A percentile compares a stretch with the other conserved stretches of the same genome.
Evolutionary conservation across 305 asterid genomes (phyloP).

Genomic region (Plantago lanceolata): DNA sequence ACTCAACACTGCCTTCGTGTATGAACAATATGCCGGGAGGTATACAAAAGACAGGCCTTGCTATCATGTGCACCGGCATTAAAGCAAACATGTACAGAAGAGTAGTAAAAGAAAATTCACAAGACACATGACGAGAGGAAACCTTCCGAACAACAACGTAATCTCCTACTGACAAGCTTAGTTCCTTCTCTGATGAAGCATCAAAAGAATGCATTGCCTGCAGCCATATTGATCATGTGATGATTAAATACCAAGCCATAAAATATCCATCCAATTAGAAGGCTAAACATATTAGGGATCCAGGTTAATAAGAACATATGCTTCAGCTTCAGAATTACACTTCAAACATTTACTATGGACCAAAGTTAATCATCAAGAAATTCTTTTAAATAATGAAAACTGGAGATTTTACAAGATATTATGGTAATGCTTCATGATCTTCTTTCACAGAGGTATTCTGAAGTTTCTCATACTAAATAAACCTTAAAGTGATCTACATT

Average conservation of each 20-base stretch:
- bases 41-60: no score
- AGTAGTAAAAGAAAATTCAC: conserved; percentile 11
- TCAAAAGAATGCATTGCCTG: conserved; percentile 76
- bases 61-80: background rate
- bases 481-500: no score
- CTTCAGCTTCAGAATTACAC: conserved; percentile 3
- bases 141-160: conserved; percentile 89
- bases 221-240: conserved; percentile 16
- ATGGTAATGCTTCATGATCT: no score
- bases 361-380: no score
- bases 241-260: background rate
- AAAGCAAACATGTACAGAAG: background rate
- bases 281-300: background rate
- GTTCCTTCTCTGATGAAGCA: conserved; percentile 77
- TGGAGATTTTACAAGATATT: no score
- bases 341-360: background rate
- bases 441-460: no score
- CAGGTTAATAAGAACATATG: background rate
- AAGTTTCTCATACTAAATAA: no score
- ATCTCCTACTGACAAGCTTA: conserved; percentile 79
- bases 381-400: no score
- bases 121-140: conserved; percentile 10
- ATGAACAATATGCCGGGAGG: no score
- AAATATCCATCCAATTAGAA: background rate
- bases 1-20: no score